Conservation (phyloP, 1,139 yeast genomes). For the Trichomonascaceae sp. region DNA sequence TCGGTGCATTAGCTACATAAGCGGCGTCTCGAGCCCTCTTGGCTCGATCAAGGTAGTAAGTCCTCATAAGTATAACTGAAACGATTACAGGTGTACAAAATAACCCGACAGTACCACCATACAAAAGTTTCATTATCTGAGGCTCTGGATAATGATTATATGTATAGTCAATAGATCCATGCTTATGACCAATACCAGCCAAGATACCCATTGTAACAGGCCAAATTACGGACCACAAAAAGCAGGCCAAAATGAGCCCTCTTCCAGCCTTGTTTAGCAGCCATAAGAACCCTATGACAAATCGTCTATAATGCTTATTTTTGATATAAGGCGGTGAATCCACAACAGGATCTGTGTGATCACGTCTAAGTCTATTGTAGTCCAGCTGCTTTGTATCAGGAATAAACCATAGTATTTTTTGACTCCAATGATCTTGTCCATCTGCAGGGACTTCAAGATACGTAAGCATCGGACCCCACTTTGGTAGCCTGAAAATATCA, state of each 20-base stretch:
- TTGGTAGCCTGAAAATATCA: neutral
- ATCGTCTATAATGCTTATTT: slow-evolving; percentile 1
- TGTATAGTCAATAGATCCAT: slow-evolving; percentile 2
- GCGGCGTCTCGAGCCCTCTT: neutral
- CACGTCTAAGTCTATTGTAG: neutral
- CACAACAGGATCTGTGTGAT: neutral
- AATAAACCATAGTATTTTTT: slow-evolving; percentile 3
- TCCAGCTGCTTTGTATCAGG: slow-evolving; percentile 6
- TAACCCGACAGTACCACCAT: slow-evolving; percentile 7
- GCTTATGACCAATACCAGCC: slow-evolving; percentile 5
- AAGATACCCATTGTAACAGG: slow-evolving; percentile 8
- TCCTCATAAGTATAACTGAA: slow-evolving; percentile 3
- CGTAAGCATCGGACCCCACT: neutral
- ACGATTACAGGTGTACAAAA: slow-evolving; percentile 7
- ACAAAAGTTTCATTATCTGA: slow-evolving; percentile 4
- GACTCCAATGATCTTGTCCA: slow-evolving; percentile 3
- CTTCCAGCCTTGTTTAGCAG: slow-evolving; percentile 6
- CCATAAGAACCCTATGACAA: slow-evolving; percentile 3
- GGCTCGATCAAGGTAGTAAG: neutral
- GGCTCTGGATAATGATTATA: slow-evolving; percentile 6
- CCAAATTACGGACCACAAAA: slow-evolving; percentile 7
- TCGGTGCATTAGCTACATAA: neutral
- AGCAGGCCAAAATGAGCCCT: slow-evolving; percentile 1
- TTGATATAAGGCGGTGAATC: slow-evolving; percentile 2
- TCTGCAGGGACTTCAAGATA: slow-evolving; percentile 3